Base-by-base conservation (phyloP, 2,329 filamentous ascomycete genomes). In the Cladosporium sp. region DNA sequence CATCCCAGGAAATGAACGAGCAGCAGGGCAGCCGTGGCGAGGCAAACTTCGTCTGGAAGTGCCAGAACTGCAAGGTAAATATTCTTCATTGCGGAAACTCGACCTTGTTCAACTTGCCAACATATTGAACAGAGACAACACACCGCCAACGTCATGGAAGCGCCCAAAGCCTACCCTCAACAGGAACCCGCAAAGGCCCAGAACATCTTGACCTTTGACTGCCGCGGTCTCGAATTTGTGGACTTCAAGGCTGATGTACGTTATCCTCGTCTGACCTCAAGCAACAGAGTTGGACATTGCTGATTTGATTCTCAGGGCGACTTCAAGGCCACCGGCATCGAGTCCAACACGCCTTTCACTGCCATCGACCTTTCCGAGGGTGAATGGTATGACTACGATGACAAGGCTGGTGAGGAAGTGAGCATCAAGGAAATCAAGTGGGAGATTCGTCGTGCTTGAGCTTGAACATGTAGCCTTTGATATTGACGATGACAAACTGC, bases 21-120 rank as follows among this genome's bases (percentile, higher is more conserved):
- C 86, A 97, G 74, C 94, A 90, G 64, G 92, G 92, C 37, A 97
- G 92, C 74, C 85, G 91, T 69, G 94, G 94, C 64, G 92, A 97
- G 75, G 94, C 94, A 61, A 97, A 97, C 75, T 99, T 99, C 75
- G 94, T 99, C n/a, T 99, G 94, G 93, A 92, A 87, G 74, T 99
- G 94, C 83, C 96, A 95, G 76, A 93, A 94, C 72, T 99, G 94
- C 86, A 95, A 94, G 84, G 92, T 94, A 66, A 17, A n/a, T 19
- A 47, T 8, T 2, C 4, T 7, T 17, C 25, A 4, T 5, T 14
- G 6, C 11, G 1, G 8, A 9, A 5, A 30, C 76, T 72, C 11
- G 5, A 25, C 6, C 25, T 6, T 8, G 14, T 22, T n/a, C n/a
- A 15, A 51, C 6, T 30, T 38, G 19, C 43, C 40, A 34, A 51